Evolutionary conservation across 2,329 filamentous ascomycete species (phyloP).

Genomic region (Lachnellula arida): DNA sequence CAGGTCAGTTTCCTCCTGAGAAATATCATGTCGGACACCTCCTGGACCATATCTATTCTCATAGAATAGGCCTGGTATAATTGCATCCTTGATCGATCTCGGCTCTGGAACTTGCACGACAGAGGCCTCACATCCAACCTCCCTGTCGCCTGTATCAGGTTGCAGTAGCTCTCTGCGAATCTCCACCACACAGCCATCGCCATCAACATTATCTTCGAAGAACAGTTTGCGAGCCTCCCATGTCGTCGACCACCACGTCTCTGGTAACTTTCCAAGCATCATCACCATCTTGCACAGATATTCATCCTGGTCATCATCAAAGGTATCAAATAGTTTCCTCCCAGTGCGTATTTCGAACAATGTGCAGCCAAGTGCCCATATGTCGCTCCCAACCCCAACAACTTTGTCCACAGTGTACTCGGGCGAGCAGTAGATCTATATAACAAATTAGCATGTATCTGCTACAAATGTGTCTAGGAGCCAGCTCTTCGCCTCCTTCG

Average conservation of each 20-base stretch:
- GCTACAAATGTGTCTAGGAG: too few species aligned
- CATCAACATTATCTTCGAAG: constrained; percentile 4
- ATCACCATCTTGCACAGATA: constrained; percentile 5
- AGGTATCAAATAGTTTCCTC: constrained; percentile 9
- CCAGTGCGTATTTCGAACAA: constrained; percentile 11
- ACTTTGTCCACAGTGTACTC: constrained; percentile 9
- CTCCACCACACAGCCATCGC: constrained; percentile 1
- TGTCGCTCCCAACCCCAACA: constrained; percentile 2
- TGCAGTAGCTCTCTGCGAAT: background rate
- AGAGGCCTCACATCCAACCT: constrained; percentile 1
- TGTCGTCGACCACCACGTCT: constrained; percentile 11
- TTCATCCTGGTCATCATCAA: constrained; percentile 7
- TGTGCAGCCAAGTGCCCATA: constrained; percentile 15
- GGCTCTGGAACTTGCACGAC: constrained; percentile 3
- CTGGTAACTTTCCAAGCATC: constrained; percentile 11
- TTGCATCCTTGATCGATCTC: constrained; percentile 2
- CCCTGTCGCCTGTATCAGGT: background rate
- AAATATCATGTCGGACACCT: background rate
- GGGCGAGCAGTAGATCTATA: constrained; percentile 7
- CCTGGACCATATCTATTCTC: background rate
- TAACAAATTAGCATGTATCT: too few species aligned
- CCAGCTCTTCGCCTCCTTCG: too few species aligned
- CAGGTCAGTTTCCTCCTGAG: background rate
- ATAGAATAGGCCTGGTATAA: background rate
- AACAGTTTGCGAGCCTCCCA: constrained; percentile 9